Base-by-base conservation (phyloP, 2,329 filamentous ascomycete species). In the Ramularia endophylla region DNA sequence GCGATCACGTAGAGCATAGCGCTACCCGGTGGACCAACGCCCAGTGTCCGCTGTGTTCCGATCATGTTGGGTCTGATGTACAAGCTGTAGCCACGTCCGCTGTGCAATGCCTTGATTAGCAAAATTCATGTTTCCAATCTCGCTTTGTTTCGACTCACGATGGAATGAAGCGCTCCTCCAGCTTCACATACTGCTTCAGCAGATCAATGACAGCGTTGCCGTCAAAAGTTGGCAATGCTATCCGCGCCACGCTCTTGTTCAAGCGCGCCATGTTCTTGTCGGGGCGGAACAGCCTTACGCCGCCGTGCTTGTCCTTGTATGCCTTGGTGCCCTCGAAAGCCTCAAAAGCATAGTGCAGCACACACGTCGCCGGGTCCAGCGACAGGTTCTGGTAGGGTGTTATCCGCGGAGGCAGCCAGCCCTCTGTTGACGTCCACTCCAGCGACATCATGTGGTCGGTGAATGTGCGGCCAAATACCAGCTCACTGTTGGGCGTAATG, bases 301-400 rank as follows among this genome's bases (percentile, higher is more conserved):
- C 71, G 55, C 87, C 87, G 31, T 78, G 63, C 58, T 76, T 79
- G 70, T 94, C 87, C 68, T 90, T 94, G 77, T 98, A 98, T 46
- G 92, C 92, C 74, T 98, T 98, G 88, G 97, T 95, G 55, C 92
- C 92, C 73, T 98, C 92, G 68, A 98, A 98, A 65, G 85, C 92
- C 67, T 94, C 87, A 62, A 97, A 97, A 36, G 87, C 92, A 68
- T 98, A 98, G 77, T 98, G 92, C 70, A 98, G 90, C 49, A 97
- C 92, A 70, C 89, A 97, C 25, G 87, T 92, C 31, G 92, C 87
- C 18, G 92, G 92, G 66, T 97, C 92, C 57, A 98, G 83, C 33
- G 86, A 90, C 56, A 98, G 85, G 70, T 95, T 95, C 69, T 95
- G 88, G 74, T 97, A 97, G 15, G 92, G 92, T 13, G 78, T 81